These are phyloP conservation scores for Parafenestella ontariensis DNA, from an alignment of 2,329 filamentous ascomycete genomes.

Conservation along the genomic window DNA sequence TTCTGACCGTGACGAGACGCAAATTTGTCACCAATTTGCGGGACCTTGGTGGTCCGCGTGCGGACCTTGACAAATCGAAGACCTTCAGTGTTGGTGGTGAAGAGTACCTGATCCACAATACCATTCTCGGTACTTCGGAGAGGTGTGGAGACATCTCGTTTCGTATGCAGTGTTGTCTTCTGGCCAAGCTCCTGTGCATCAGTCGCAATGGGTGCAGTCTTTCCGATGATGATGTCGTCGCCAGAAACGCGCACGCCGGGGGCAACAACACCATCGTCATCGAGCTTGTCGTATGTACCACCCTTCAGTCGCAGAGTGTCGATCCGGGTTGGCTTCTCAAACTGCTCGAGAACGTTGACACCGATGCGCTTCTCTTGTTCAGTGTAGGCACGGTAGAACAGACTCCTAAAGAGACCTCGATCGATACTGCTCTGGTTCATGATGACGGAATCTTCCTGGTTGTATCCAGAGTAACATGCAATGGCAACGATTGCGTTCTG, in stretches of 20 bases:
- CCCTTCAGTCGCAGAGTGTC: slow-evolving; percentile 94
- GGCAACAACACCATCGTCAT: slow-evolving; percentile 93
- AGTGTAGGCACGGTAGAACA: slow-evolving; percentile 97
- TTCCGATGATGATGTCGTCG: slow-evolving; percentile 98
- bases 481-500: slow-evolving; percentile 99
- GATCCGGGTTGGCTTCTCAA: slow-evolving; percentile 90
- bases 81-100: slow-evolving; percentile 94
- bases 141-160: slow-evolving; percentile 94
- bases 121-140: slow-evolving; percentile 95
- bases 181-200: slow-evolving; percentile 95
- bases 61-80: slow-evolving; percentile 97
- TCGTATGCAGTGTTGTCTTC: slow-evolving; percentile 85
- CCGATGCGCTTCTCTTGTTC: slow-evolving; percentile 97
- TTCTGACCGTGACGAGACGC: slow-evolving; percentile 99
- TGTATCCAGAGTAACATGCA: slow-evolving; percentile 96
- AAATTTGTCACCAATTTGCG: slow-evolving; percentile 99
- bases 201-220: slow-evolving; percentile 92
- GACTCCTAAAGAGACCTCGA: slow-evolving; percentile 92
- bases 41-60: slow-evolving; percentile 95
- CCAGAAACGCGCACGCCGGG: slow-evolving; percentile 94
- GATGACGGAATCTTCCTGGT: slow-evolving; percentile 99
- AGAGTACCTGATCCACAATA: slow-evolving; percentile 90
- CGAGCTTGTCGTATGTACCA: slow-evolving; percentile 95
- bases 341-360: slow-evolving; percentile 88
- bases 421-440: slow-evolving; percentile 99